Base-by-base conservation (phyloP, 352 stramenopile species). In the Phytopythium helicoides region DNA sequence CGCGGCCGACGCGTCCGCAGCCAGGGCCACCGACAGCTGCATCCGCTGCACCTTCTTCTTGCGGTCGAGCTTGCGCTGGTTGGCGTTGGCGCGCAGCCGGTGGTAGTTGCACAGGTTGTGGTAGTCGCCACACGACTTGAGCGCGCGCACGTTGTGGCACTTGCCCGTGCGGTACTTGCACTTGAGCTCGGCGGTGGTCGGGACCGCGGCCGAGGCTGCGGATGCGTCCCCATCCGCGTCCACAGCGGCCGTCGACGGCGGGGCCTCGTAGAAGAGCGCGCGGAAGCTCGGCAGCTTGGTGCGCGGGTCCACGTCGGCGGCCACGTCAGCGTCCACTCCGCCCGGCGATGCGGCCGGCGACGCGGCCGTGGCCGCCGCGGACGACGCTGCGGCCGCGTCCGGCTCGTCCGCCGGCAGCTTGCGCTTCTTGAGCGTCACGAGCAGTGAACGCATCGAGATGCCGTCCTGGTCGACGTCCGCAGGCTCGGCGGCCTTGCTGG, bases 101-200 rank as follows among this genome's bases (percentile, higher is more conserved):
- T 92, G 81, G 58, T 89, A 86, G 59, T 89, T 88, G 71, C 81
- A 92, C 56, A 92, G 54, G 45, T 90, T 92, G 64, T 89, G 78
- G 63, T 90, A 85, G 52, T 88, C 79, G 26, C 81, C 81, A 35
- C 79, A 86, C 19, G 72, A 86, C 64, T 92, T 92, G 54, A 89
- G 71, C 28, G 81, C 81, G 5, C 81, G 73, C 37, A 59, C 56
- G 54, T 92, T 86, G 52, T 68, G 68, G 62, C 81, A 92, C 52
- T 92, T 92, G 22, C 81, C 81, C 14, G 81, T 90, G n/a, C 78
- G 81, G 63, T 90, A 90, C 47, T 89, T 87, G 68, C 81, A 92
- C 56, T 88, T 86, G 52, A 89, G 66, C 46, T 81, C 71, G 9
- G 50, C 41, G 11, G 68, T 56, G 31, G 52, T 38, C 39, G n/a